A percentile compares a stretch with the other conserved stretches of the same genome.
Evolutionary conservation across 257 asterid species (phyloP).

Genomic region (Leonotis leonurus): DNA sequence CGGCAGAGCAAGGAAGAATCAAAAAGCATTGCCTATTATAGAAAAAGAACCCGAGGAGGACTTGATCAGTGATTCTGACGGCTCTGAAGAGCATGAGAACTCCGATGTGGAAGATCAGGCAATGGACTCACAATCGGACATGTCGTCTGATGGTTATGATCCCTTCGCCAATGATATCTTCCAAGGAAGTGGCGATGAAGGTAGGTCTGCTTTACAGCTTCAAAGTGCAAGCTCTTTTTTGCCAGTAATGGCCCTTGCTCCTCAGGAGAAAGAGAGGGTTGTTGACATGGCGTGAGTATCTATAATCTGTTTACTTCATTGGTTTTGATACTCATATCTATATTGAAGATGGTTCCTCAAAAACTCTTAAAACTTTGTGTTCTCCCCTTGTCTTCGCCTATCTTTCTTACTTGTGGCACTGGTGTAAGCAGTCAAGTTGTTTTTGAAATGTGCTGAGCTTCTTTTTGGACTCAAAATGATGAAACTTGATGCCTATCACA

Average conservation of each 20-base stretch:
- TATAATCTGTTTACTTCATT: neutral
- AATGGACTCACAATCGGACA: constrained; percentile 48
- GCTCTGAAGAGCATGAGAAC: constrained; percentile 25
- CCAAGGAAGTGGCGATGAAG: constrained; percentile 56
- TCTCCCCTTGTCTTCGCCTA: neutral
- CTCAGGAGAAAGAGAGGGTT: constrained; percentile 85
- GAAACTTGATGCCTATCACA: constrained; percentile 24
- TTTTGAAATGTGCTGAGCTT: constrained; percentile 6
- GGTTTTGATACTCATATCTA: neutral
- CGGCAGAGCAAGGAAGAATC: constrained; percentile 42
- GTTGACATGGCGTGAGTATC: constrained; percentile 93
- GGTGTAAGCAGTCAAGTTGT: constrained; percentile 51
- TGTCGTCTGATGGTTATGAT: constrained; percentile 76
- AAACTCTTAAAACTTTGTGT: neutral
- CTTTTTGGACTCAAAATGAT: neutral
- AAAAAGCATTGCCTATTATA: constrained; percentile 29
- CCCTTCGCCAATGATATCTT: constrained; percentile 66
- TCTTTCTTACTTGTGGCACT: constrained; percentile 46
- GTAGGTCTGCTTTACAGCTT: constrained; percentile 49
- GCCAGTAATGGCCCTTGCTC: constrained; percentile 98
- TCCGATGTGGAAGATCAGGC: constrained; percentile 42
- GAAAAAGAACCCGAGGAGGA: constrained; percentile 33
- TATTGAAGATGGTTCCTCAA: neutral
- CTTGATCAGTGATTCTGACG: constrained; percentile 43
- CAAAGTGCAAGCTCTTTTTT: constrained; percentile 94